phyloP scores from a whole-genome alignment of 352 stramenopile genomes.

The Phytophthora citrophthora region DNA sequence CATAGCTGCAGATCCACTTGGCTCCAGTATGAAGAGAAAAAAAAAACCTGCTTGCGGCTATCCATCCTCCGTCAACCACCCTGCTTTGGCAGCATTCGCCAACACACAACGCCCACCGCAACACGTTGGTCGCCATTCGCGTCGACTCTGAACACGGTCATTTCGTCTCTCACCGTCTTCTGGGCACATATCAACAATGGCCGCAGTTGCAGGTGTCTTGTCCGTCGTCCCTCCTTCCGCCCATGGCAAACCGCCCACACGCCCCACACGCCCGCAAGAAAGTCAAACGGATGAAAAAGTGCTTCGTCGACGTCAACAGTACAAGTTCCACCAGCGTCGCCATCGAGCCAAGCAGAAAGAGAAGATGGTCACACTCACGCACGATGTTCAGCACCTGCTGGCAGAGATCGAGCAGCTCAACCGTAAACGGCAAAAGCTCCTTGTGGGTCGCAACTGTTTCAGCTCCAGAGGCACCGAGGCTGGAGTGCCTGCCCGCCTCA shows the following conservation, averaged over 20 bases:
- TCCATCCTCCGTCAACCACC: slow-evolving; percentile 5
- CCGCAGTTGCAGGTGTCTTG: slow-evolving; percentile 9
- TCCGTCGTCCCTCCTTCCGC: not conserved
- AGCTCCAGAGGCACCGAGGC: slow-evolving; percentile 25
- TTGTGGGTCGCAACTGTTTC: slow-evolving; percentile 44
- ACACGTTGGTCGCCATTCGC: slow-evolving; percentile 18
- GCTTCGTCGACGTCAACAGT: slow-evolving; percentile 54
- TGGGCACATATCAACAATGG: slow-evolving; percentile 12
- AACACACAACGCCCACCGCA: slow-evolving; percentile 21
- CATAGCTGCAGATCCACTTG: slow-evolving; percentile 1
- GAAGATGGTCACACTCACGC: slow-evolving; percentile 45
- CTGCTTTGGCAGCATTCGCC: slow-evolving; percentile 2
- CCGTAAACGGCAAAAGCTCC: slow-evolving; percentile 34
- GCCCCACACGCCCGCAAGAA: slow-evolving; percentile 9
- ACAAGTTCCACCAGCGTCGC: slow-evolving; percentile 72
- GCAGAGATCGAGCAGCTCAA: slow-evolving; percentile 48
- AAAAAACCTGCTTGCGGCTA: slow-evolving; percentile 6
- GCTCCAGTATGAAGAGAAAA: slow-evolving; percentile 2
- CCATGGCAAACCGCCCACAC: slow-evolving; percentile 14
- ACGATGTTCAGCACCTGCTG: slow-evolving; percentile 48
- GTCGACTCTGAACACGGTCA: slow-evolving; percentile 21
- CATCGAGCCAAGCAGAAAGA: slow-evolving; percentile 74
- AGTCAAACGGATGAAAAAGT: slow-evolving; percentile 48
- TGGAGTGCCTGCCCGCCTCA: slow-evolving; percentile 41
- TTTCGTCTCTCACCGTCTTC: slow-evolving; percentile 20